Percentiles rank a stretch among this genome's conserved stretches.
Conservation (phyloP, 192 early-diverging fungal genomes). For the Gigaspora rosea region DNA sequence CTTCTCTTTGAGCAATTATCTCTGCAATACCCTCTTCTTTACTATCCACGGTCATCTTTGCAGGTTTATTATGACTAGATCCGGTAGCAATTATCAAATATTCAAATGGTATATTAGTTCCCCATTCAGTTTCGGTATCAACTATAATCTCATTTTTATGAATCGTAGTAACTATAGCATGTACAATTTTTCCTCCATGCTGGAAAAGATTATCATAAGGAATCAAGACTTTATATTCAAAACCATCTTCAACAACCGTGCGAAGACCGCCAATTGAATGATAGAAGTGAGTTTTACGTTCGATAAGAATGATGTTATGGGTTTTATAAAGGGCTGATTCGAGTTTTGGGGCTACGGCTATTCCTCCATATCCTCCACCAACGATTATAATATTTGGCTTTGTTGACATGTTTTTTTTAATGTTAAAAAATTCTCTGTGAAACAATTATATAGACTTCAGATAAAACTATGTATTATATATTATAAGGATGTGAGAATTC, state of each 20-base stretch:
- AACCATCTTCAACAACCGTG: constrained; percentile 45
- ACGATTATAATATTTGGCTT: constrained; percentile 36
- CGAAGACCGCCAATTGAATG: constrained; percentile 55
- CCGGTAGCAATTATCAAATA: constrained; percentile 62
- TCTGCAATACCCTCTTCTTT: constrained; percentile 44
- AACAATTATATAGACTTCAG: no score
- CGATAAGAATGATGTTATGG: constrained; percentile 56
- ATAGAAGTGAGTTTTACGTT: constrained; percentile 58
- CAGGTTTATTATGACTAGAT: constrained; percentile 45
- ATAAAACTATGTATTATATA: no score
- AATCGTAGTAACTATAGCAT: constrained; percentile 46
- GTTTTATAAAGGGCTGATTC: constrained; percentile 39
- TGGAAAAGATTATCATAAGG: constrained; percentile 52
- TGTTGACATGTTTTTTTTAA: background rate
- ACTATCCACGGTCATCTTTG: constrained; percentile 38
- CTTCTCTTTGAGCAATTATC: constrained; percentile 38
- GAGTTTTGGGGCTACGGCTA: constrained; percentile 44
- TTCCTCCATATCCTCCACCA: constrained; percentile 61
- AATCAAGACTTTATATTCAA: constrained; percentile 50
- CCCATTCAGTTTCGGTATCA: constrained; percentile 32
- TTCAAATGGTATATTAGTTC: constrained; percentile 46
- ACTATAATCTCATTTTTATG: constrained; percentile 44
- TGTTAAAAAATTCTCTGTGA: no score
- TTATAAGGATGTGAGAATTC: no score
- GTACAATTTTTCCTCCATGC: constrained; percentile 47